Base-by-base conservation (phyloP, 345 rosid species). In the Sisymbrium irio region DNA sequence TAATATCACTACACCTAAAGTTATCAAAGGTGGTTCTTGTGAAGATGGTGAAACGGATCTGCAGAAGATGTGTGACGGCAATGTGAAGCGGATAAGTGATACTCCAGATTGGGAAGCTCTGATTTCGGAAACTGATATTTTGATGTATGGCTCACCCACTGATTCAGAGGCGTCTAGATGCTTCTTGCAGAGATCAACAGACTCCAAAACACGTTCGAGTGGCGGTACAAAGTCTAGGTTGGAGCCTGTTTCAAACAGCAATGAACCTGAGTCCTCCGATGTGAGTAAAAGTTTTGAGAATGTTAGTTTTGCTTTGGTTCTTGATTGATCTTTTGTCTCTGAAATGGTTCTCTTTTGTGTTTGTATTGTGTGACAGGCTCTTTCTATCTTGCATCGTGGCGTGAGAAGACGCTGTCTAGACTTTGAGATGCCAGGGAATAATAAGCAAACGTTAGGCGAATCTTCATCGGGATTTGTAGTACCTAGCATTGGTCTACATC, bases 351-450 rank as follows among this genome's bases (percentile, higher is more conserved):
- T 51, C 14, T 55, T 42, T 46, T 28, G 61, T 74, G 17, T 71
- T 39, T 71, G 51, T 46, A 53, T 74, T 71, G 46, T 71, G 51
- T 39, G 19, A 28, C 60, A 93, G 97, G 74, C 69, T 44, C 62
- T 81, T 81, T 80, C 89, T 8, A 9, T 46, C 81, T 75, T 86
- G 85, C 86, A 86, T 64, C 89, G 93, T 69, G 92, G 65, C 49
- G 77, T 88, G 83, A 79, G 89, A 76, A 86, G 97, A 79, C 97
- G 97, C 20, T 95, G 99, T 83, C 80, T 95, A 18, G 97, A 90
- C 84, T 95, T 92, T 80, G 97, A 88, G 81, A 78, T 75, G 82
- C 83, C 69, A 19, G 87, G 85, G 67, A 80, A 80, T 71, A 79
- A n/a, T 59, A 81, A 65, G 61, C 56, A 50, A 11, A 61, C 41